Conservation (phyloP, 495 filamentous ascomycete species). For the Hyaloscypha variabilis region DNA sequence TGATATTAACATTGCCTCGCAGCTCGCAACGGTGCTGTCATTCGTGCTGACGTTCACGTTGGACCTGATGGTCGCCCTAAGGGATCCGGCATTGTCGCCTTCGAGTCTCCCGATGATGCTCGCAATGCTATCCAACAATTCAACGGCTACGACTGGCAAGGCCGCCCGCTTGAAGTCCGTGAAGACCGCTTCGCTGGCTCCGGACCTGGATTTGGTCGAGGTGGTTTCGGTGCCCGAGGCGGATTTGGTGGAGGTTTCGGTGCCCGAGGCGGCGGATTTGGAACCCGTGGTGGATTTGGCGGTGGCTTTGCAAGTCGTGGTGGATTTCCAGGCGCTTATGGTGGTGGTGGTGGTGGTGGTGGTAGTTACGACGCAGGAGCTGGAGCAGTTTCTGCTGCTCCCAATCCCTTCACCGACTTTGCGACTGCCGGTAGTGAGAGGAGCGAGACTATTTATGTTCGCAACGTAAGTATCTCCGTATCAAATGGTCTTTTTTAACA, state of each 20-base stretch:
- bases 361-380: slow-evolving; percentile 36
- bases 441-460: slow-evolving; percentile 86
- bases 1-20: slow-evolving; percentile 26
- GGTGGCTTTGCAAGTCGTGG: slow-evolving; percentile 45
- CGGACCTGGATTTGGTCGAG: slow-evolving; percentile 48
- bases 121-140: slow-evolving; percentile 95
- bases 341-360: slow-evolving; percentile 44
- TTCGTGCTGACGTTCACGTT: slow-evolving; percentile 94
- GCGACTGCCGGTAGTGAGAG: slow-evolving; percentile 87
- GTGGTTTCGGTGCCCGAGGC: slow-evolving; percentile 52
- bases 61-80: slow-evolving; percentile 92
- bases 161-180: slow-evolving; percentile 87
- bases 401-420: slow-evolving; percentile 94
- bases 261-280: slow-evolving; percentile 46
- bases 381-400: slow-evolving; percentile 58
- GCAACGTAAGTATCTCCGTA: slow-evolving; percentile 74
- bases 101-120: slow-evolving; percentile 91
- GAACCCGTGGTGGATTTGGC: slow-evolving; percentile 48
- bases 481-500: not conserved
- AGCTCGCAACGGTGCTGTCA: slow-evolving; percentile 76
- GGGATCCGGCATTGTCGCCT: slow-evolving; percentile 95
- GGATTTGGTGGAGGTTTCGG: slow-evolving; percentile 50
- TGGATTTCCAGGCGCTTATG: slow-evolving; percentile 45
- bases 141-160: slow-evolving; percentile 99
- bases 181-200: slow-evolving; percentile 91